A percentile compares a stretch with the other conserved stretches of the same genome.
phyloP scores from a whole-genome alignment of 2,329 filamentous ascomycete species.

The Talaromyces sp. region DNA sequence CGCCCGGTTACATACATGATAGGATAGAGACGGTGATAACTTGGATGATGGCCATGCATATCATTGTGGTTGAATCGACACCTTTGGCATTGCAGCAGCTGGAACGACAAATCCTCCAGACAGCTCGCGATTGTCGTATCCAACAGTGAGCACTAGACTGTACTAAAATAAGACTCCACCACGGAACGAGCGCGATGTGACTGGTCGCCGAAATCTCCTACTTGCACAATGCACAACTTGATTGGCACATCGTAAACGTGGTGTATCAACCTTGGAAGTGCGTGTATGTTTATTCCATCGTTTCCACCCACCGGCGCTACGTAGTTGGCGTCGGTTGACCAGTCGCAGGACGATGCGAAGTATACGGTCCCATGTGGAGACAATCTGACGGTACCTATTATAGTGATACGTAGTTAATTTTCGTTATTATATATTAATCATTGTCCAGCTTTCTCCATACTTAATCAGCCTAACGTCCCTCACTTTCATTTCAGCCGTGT shows the following conservation, averaged over 20 bases:
- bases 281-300: not conserved
- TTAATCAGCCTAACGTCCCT: not conserved
- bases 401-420: too few species aligned
- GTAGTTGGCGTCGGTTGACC: not conserved
- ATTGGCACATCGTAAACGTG: not conserved
- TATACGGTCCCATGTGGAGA: constrained; percentile 1
- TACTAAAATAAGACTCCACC: not conserved
- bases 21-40: not conserved
- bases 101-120: not conserved
- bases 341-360: not conserved
- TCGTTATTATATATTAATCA: not conserved
- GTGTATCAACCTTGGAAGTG: not conserved
- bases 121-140: not conserved
- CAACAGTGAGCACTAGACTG: not conserved
- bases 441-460: not conserved
- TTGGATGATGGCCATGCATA: too few species aligned
- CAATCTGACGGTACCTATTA: not conserved
- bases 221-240: not conserved
- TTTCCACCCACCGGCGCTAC: not conserved
- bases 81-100: not conserved
- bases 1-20: too few species aligned
- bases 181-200: not conserved
- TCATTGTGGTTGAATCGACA: not conserved
- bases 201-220: not conserved
- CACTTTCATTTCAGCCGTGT: not conserved